These are phyloP conservation scores for Gracilaria vermiculophylla DNA, from an alignment of 23 red algal genomes.

Conservation along the genomic window DNA sequence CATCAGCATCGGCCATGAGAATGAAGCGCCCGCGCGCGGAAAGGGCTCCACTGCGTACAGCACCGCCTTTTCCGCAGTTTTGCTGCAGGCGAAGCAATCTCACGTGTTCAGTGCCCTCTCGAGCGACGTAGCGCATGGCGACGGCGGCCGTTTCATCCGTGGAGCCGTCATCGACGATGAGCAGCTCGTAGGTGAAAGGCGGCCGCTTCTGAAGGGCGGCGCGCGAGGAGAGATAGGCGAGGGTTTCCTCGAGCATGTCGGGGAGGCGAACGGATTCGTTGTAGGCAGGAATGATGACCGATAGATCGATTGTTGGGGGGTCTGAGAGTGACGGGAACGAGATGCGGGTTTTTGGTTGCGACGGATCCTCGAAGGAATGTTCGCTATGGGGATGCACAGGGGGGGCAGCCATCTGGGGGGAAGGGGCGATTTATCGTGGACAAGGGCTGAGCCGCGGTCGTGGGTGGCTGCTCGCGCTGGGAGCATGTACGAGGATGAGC, in stretches of 20 bases:
- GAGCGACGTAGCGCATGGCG: slow-evolving; percentile 40
- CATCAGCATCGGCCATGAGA: slow-evolving; percentile 98
- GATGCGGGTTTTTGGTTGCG: not conserved
- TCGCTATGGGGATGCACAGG: not conserved
- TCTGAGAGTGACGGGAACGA: slow-evolving; percentile 4
- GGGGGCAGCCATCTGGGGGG: not conserved
- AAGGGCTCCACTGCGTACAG: slow-evolving; percentile 74
- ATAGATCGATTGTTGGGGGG: slow-evolving; percentile 19
- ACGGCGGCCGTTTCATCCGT: slow-evolving; percentile 72
- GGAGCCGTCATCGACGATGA: slow-evolving; percentile 94
- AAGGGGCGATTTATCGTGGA: too few species aligned
- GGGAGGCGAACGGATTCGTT: slow-evolving; percentile 86
- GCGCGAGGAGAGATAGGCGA: slow-evolving; percentile 51
- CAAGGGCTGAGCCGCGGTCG: too few species aligned
- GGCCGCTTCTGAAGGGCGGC: not conserved
- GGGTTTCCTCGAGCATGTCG: slow-evolving; percentile 81
- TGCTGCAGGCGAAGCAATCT: slow-evolving; percentile 57
- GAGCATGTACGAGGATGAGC: not conserved
- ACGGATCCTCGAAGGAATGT: slow-evolving; percentile 3
- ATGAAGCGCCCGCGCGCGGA: slow-evolving; percentile 61
- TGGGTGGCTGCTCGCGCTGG: too few species aligned
- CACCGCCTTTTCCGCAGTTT: slow-evolving; percentile 91
- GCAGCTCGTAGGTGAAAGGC: slow-evolving; percentile 81
- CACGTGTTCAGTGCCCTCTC: slow-evolving; percentile 23
- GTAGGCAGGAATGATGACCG: slow-evolving; percentile 90